Base-by-base conservation (phyloP, 176 grass and related monocot genomes). In the Panicum miliaceum region DNA sequence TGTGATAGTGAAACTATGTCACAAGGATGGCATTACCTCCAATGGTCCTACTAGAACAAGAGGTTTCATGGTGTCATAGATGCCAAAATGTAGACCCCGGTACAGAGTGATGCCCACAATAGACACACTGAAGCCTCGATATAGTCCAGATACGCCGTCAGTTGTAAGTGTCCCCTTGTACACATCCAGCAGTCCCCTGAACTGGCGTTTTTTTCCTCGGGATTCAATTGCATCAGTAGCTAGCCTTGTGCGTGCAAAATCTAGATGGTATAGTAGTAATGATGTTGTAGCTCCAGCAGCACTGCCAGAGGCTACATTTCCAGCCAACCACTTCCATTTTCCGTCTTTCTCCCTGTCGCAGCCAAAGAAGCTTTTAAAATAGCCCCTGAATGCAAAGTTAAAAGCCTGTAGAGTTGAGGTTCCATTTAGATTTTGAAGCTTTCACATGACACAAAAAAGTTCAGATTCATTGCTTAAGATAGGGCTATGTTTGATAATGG, bases 301-400 rank as follows among this genome's bases (percentile, higher is more conserved):
- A 90, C 91, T 96, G 47, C 93, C 96, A 18, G 88, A 94, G 40
- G 89, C 89, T 66, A 98, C 85, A 83, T 98, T 98, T 60, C 93
- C 87, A 34, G 89, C 89, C 85, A 95, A 51, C 82, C 87, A 92
- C 71, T 89, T 98, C 69, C 90, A 81, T 66, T 87, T 80, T 64
- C 89, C 87, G 0, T 95, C 85, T 76, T 75, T 91, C 78, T 95
- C 93, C 76, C 86, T 96, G 71, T 91, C 64, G 26, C 58, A 82
- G 78, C 87, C 89, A 11, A 99, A 99, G 40, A 96, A 63, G 64
- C 83, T 94, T 82, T 92, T 93, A 84, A 87, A 99, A 58, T 96
- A 94, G 23, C 96, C 96, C 88, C 81, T 99, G 87, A 96, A 94
- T 84, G 96, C 96, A 83, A 96, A 99, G 81, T 99, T 96, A 73